phyloP scores from a whole-genome alignment of 2,329 filamentous ascomycete genomes.

The Colletotrichum sp. region DNA sequence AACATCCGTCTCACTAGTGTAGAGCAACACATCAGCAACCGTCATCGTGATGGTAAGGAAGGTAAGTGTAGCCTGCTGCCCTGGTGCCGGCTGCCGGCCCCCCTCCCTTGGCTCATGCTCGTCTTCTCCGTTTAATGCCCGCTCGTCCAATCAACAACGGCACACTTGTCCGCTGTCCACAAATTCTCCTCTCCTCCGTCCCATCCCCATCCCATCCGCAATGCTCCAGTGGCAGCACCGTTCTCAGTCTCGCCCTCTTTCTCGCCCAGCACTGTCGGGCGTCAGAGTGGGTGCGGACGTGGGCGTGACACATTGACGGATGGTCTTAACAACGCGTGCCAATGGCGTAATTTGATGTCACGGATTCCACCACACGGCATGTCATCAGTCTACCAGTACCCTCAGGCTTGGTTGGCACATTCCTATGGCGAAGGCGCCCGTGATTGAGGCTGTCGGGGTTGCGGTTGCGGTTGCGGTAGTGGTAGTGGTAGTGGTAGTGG shows the following conservation, averaged over 20 bases:
- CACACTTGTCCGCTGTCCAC: neutral
- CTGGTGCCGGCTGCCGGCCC: neutral
- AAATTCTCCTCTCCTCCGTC: neutral
- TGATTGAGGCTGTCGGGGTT: neutral
- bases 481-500: too few species aligned
- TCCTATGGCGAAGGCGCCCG: neutral
- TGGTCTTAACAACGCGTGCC: neutral
- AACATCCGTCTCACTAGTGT: neutral
- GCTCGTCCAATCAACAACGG: neutral
- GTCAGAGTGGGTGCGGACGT: neutral
- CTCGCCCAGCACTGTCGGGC: neutral
- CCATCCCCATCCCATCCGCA: slow-evolving; percentile 3
- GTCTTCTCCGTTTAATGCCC: neutral
- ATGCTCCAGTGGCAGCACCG: neutral
- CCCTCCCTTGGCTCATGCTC: neutral
- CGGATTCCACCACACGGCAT: neutral
- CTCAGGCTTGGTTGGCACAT: neutral
- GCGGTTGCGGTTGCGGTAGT: too few species aligned
- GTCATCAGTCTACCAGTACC: neutral
- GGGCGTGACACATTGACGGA: neutral
- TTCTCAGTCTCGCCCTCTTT: neutral
- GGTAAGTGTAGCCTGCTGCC: neutral
- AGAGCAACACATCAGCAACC: neutral
- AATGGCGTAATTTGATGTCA: slow-evolving; percentile 13
- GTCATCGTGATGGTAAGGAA: neutral